phyloP scores from a whole-genome alignment of 495 filamentous ascomycete genomes.

The Xylaria cubensis region DNA sequence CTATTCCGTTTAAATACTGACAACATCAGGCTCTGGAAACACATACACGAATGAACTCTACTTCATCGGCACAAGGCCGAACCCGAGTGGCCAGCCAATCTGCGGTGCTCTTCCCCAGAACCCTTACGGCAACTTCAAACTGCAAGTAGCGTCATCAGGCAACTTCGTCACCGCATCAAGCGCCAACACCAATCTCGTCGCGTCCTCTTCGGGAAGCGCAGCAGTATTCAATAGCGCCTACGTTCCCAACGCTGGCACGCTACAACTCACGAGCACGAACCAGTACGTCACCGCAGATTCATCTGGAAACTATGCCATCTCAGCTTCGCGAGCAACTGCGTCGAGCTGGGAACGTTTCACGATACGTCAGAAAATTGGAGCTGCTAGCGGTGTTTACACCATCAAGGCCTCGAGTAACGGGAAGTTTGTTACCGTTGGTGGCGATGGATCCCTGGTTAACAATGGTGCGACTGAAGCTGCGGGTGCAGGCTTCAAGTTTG shows the following conservation, averaged over 20 bases:
- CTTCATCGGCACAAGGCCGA: constrained; percentile 1
- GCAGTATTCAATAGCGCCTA: not conserved
- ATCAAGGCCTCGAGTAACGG: constrained; percentile 8
- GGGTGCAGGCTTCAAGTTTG: not conserved
- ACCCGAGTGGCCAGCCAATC: not conserved
- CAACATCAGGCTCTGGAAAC: not conserved
- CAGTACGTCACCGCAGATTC: not conserved
- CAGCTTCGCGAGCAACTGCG: not conserved
- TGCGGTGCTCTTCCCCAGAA: constrained; percentile 3
- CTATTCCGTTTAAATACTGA: not conserved
- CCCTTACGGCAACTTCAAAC: not conserved
- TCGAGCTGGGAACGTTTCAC: constrained; percentile 3
- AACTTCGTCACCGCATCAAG: not conserved
- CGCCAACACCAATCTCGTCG: not conserved
- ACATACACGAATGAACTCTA: not conserved
- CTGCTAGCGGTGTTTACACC: not conserved
- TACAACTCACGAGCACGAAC: not conserved
- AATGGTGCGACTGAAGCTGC: not conserved
- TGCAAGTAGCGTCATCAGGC: constrained; percentile 2
- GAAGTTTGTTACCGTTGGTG: not conserved
- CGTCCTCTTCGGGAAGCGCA: not conserved
- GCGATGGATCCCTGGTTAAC: not conserved
- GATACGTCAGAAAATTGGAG: not conserved
- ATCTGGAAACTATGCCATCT: not conserved
- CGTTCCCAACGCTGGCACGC: not conserved